Conservation (phyloP, 2,329 filamentous ascomycete genomes). For the Dendrostoma leiphaemia region DNA sequence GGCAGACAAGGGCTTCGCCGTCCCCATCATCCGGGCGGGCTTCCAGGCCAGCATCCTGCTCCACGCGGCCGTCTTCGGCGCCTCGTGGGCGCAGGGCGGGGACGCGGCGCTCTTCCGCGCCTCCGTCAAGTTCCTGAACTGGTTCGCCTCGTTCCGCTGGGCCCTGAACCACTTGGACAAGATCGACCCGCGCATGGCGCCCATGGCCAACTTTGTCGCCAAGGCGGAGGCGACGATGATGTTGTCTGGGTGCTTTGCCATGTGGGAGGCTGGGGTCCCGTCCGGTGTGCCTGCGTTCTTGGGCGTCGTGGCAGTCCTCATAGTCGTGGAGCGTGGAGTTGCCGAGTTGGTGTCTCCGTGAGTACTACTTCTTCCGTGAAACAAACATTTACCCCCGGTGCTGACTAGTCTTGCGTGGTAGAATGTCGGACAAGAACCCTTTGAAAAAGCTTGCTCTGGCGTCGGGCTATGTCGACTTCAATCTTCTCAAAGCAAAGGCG, state of each 20-base stretch:
- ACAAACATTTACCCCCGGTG: neutral
- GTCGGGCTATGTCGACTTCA: conserved; percentile 6
- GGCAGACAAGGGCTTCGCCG: neutral
- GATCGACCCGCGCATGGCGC: neutral
- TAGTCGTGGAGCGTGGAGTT: neutral
- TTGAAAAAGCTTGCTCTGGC: conserved; percentile 1
- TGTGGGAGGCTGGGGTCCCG: conserved; percentile 12
- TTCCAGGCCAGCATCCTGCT: conserved; percentile 8
- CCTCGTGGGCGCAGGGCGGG: conserved; percentile 1
- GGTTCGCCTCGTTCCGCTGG: conserved; percentile 13
- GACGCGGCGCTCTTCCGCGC: conserved; percentile 3
- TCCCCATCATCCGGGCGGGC: neutral
- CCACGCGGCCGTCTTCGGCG: conserved; percentile 1
- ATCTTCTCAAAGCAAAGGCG: neutral
- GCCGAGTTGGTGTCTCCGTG: neutral
- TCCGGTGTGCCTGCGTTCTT: neutral
- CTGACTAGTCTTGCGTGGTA: neutral
- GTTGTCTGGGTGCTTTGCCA: neutral
- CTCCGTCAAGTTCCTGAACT: conserved; percentile 14
- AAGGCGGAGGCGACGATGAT: neutral
- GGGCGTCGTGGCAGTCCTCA: neutral
- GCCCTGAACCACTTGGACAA: neutral
- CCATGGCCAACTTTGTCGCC: neutral
- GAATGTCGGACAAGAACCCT: neutral
- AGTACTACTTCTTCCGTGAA: neutral